Evolutionary conservation across 139 green algal species (phyloP), one percentile per base, ranked within the genome.

Genomic region (Protoeuglena noctilucae): DNA sequence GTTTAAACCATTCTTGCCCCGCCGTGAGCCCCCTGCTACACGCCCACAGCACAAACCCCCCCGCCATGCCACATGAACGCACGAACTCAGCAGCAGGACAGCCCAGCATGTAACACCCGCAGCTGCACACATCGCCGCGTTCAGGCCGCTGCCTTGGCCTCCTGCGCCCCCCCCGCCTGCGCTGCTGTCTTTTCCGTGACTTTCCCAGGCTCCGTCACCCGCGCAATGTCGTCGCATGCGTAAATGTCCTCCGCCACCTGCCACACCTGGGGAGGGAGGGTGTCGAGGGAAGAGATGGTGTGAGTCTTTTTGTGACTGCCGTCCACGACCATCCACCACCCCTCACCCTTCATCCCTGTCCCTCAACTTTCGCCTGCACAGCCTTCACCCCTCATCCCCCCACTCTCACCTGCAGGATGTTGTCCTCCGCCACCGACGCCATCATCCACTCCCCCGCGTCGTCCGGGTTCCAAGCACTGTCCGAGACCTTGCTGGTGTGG

Each of bases 371-470:
- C 9, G 39, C 31, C 9, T n/a, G 17, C 21, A 53, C 4, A 1
- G 25, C 28, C 3, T 18, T 0, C 2, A 9, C n/a, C 7, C 14
- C 24, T 21, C 6, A 21, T 7, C 6, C 24, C 4, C 7, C 7
- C 6, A 25, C 3, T 2, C 57, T 12, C 23, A 84, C 77, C 82
- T 97, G 89, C 66, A 97, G 69, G 50, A 98, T 95, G 78, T 98
- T 98, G 74, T 98, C 90, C 67, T 98, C 90, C 7, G 90, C 91
- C 45, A 98, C 88, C 34, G 71, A 88, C 3, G 91, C 81, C 21
- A 93, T 52, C 48, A 97, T 87, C 89, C 89, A 98, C 54, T 96
- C 85, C 54, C 91, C 78, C 40, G 72, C 71, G 24, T 70, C 56
- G 55, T 77, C 74, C n/a, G 54, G 39, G 63, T 95, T 95, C 85